These are phyloP conservation scores for Drosera spatulata DNA, from an alignment of 179 eudicot species.

Conservation along the genomic window DNA sequence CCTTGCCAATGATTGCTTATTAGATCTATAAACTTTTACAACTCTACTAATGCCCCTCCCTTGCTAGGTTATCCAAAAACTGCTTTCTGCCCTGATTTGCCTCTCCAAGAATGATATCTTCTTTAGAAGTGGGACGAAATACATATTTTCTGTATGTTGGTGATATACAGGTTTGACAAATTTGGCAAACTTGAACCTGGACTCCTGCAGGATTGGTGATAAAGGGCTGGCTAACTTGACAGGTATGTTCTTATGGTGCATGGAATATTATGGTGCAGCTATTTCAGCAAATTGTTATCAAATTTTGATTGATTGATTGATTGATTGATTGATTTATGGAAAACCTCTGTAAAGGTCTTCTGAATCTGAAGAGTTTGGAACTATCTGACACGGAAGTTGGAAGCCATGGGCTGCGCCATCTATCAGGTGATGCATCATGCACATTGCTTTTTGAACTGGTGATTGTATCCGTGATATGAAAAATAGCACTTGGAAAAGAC, in stretches of 20 bases:
- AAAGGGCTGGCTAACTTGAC: constrained; percentile 64
- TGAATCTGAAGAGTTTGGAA: constrained; percentile 60
- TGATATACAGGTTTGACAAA: constrained; percentile 43
- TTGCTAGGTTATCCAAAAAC: no score
- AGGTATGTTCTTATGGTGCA: constrained; percentile 28
- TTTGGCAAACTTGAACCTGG: constrained; percentile 82
- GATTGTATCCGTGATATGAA: not conserved
- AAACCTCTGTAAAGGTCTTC: constrained; percentile 38
- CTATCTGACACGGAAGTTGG: constrained; percentile 94
- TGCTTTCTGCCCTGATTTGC: no score
- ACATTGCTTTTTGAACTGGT: not conserved
- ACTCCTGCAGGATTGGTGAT: constrained; percentile 78
- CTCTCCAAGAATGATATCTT: no score
- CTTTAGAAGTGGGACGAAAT: not conserved
- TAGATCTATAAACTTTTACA: no score
- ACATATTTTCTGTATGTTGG: constrained; percentile 3
- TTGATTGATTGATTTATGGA: not conserved
- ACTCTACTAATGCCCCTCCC: no score
- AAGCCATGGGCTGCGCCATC: constrained; percentile 63
- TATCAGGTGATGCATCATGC: constrained; percentile 43
- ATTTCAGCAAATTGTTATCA: no score
- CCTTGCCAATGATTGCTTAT: no score
- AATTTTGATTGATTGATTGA: no score
- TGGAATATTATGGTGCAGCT: not conserved
- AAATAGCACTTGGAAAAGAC: no score